Evolutionary conservation across 805 yeast genomes (phyloP), one percentile per base, ranked within the genome.

Genomic region (Myxozyma udenii): DNA sequence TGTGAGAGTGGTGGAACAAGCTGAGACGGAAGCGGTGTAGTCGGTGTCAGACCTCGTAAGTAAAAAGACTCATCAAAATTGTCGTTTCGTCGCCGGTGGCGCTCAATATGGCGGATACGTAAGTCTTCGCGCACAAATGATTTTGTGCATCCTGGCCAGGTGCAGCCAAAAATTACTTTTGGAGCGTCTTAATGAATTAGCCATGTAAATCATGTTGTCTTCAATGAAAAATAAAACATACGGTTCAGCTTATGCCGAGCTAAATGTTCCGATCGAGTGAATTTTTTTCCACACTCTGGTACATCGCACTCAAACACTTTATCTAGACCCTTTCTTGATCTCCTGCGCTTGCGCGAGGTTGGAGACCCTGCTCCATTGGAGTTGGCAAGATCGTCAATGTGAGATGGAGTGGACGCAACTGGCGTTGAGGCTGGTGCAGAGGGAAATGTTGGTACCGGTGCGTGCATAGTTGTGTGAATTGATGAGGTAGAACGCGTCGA

Each of bases 111-210:
- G 21, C 72, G 56, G 4, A 50, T 43, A 11, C 60, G 50, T 16
- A 68, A 55, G 44, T 68, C 72, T 33, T 68, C 70, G 2, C 72
- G 61, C 18, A 68, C 72, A 65, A 68, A 68, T 12, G 66, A 62
- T 50, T 62, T 63, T 19, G 58, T 51, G 44, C 72, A 68, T 6
- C 62, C 66, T 3, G 63, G 62, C 64, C 67, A 68, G 12, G 63
- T 46, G 50, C 72, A 68, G 24, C 49, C 46, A 41, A 51, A 68
- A 11, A 68, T 67, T 42, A 65, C 62, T 50, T 70, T 67, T 14
- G 72, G 72, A 4, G 56, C 41, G 44, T 64, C 59, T 61, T 28
- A 14, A 18, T 9, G 5, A 38, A 11, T 6, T 16, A 12, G 18
- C 22, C 5, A 6, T 26, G 12, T 21, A 30, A 22, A 3, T 6